Conservation (phyloP, 768 basidiomycete species). For the Lactifluus rugatus region DNA sequence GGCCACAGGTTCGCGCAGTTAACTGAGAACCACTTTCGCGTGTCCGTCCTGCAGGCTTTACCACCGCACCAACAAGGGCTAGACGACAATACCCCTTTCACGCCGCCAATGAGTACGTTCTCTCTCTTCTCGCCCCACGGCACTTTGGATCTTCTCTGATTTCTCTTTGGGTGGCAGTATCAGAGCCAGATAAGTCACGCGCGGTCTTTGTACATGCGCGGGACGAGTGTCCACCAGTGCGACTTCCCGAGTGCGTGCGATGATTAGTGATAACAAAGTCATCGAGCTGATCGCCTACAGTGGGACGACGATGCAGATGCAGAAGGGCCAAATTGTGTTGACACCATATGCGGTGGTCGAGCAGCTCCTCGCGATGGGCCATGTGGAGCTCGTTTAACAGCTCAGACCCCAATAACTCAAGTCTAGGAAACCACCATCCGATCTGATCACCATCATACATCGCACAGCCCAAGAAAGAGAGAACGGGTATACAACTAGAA, state of each 20-base stretch:
- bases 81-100: conserved; percentile 62
- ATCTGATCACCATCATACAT: conserved; percentile 3
- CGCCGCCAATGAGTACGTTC: conserved; percentile 63
- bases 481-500: neutral
- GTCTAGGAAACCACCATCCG: neutral
- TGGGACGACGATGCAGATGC: conserved; percentile 62
- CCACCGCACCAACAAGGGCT: conserved; percentile 69
- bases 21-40: conserved; percentile 65
- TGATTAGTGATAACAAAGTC: no score
- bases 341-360: conserved; percentile 71
- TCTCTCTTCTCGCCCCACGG: neutral
- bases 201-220: conserved; percentile 80
- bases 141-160: conserved; percentile 6
- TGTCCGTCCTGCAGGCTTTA: conserved; percentile 74
- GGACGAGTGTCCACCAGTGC: conserved; percentile 54
- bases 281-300: conserved; percentile 28
- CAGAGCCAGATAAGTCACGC: conserved; percentile 61
- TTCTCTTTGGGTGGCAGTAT: conserved; percentile 37
- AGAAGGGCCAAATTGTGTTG: conserved; percentile 73
- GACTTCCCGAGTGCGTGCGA: conserved; percentile 54
- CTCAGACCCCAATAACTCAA: neutral
- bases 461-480: neutral
- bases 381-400: conserved; percentile 63
- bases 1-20: conserved; percentile 58
- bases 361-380: conserved; percentile 58